Evolutionary conservation across 208 protist genomes (phyloP).

Genomic region (Crithidia thermophila): DNA sequence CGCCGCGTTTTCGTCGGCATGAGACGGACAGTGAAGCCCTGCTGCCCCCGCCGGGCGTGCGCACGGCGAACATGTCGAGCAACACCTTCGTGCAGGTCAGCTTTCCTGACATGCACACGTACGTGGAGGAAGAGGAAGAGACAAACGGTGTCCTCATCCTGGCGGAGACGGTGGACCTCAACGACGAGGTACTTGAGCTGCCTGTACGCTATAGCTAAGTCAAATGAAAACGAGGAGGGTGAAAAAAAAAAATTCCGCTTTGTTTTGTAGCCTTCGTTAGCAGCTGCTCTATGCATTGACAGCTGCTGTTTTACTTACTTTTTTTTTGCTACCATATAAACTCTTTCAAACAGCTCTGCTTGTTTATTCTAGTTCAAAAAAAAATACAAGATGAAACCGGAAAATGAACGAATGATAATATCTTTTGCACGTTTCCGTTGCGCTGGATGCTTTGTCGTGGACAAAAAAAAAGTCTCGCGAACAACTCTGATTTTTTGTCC

Average conservation of each 20-base stretch:
- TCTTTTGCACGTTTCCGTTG: too few species aligned
- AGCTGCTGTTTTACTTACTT: background rate
- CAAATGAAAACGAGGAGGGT: background rate
- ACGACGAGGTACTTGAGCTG: conserved; percentile 56
- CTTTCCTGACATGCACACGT: conserved; percentile 56
- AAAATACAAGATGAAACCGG: too few species aligned
- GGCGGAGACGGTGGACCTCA: conserved; percentile 55
- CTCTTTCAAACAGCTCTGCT: background rate
- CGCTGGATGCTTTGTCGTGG: too few species aligned
- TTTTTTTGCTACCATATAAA: background rate
- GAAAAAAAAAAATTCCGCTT: background rate
- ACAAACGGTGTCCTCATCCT: conserved; percentile 42
- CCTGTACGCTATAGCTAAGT: conserved; percentile 54
- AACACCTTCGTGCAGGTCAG: conserved; percentile 44
- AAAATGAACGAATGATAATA: too few species aligned
- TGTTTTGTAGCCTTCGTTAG: too few species aligned
- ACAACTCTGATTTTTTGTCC: too few species aligned
- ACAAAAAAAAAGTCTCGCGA: too few species aligned
- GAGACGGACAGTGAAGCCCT: conserved; percentile 37
- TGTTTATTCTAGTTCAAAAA: background rate
- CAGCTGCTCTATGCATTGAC: background rate
- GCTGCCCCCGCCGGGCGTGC: conserved; percentile 56
- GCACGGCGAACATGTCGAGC: conserved; percentile 55
- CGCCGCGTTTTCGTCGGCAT: conserved; percentile 50
- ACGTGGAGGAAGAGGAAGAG: conserved; percentile 64